Evolutionary conservation across 345 rosid genomes (phyloP).

Genomic region (Acer yangbiense): DNA sequence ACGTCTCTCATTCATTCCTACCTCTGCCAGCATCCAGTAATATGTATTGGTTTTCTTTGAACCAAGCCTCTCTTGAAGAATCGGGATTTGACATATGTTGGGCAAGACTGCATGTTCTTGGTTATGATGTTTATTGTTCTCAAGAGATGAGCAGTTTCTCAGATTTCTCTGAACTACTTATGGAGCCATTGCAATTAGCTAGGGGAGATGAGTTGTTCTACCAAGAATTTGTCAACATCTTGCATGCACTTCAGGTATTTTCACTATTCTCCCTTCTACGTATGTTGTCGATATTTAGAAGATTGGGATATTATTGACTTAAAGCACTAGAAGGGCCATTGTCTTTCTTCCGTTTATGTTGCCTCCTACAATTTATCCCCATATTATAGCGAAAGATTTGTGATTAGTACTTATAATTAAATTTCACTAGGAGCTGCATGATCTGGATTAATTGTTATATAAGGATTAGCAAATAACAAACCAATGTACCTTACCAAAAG

Average conservation of each 20-base stretch:
- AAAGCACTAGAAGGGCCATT: background rate
- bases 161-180: conserved; percentile 48
- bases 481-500: background rate
- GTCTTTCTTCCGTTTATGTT: background rate
- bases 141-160: conserved; percentile 25
- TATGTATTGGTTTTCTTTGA: conserved; percentile 80
- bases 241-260: conserved; percentile 86
- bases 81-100: conserved; percentile 67
- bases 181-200: conserved; percentile 57
- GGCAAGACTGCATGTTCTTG: conserved; percentile 67
- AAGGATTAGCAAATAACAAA: background rate
- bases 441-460: background rate
- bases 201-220: conserved; percentile 49
- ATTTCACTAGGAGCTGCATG: background rate
- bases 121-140: conserved; percentile 50
- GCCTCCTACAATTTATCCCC: background rate
- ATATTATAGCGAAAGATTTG: background rate
- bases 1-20: conserved; percentile 22
- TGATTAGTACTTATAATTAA: too few relatives aligned
- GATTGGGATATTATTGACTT: background rate
- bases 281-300: background rate
- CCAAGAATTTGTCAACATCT: conserved; percentile 51
- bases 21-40: conserved; percentile 70
- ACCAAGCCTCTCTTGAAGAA: conserved; percentile 40
- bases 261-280: background rate